Percentiles rank a stretch among this genome's conserved stretches.
Conservation (phyloP, 768 basidiomycete genomes). For the Macrolepiota fuliginosa region DNA sequence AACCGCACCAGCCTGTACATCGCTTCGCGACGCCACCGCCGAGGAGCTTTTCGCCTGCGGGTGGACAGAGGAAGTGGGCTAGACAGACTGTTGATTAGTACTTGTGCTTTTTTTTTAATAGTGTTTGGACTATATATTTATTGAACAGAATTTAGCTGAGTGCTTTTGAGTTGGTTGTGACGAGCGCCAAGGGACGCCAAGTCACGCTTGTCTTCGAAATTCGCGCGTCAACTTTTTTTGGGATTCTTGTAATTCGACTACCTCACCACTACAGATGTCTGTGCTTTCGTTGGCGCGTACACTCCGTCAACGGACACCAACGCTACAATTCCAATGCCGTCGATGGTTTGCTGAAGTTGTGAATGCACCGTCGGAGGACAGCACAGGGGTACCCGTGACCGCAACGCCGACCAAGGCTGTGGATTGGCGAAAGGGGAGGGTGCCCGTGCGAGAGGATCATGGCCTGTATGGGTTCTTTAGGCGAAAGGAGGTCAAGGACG, state of each 20-base stretch:
- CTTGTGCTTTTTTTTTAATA: not conserved
- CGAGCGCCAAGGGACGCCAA: not conserved
- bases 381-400: not conserved
- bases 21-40: slow-evolving; percentile 11
- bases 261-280: not conserved
- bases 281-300: slow-evolving; percentile 20
- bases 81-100: slow-evolving; percentile 12
- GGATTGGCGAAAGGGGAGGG: slow-evolving; percentile 19
- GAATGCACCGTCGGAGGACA: not conserved
- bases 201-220: not conserved
- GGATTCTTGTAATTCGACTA: not conserved
- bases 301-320: slow-evolving; percentile 14
- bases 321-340: slow-evolving; percentile 9
- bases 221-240: not conserved
- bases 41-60: slow-evolving; percentile 8
- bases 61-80: slow-evolving; percentile 10
- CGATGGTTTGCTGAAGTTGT: slow-evolving; percentile 28
- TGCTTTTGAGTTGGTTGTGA: not conserved
- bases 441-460: slow-evolving; percentile 53
- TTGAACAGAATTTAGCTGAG: not conserved
- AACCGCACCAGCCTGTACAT: slow-evolving; percentile 1
- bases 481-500: slow-evolving; percentile 37
- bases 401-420: not conserved
- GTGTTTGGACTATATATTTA: not conserved
- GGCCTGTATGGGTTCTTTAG: slow-evolving; percentile 81